Evolutionary conservation across 805 yeast species (phyloP), one percentile per base, ranked within the genome.

Genomic region (Hermanozyma aechmeae): DNA sequence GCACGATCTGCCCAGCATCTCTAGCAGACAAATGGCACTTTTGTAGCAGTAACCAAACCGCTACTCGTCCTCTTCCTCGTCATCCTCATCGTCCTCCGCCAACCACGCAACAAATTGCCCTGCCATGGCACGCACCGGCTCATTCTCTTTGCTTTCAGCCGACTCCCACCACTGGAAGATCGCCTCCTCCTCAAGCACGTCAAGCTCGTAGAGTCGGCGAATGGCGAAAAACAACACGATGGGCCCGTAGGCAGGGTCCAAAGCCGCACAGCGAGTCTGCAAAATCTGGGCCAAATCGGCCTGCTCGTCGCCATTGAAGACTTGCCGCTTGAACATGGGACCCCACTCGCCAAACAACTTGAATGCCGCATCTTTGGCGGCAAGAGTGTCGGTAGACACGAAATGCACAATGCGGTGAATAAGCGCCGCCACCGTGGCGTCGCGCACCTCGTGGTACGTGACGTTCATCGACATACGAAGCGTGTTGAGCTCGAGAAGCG

Each of bases 401-500:
- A 81, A 79, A 41, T 84, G 84, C 29, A 73, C 65, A 9, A 83
- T 73, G 45, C 92, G 70, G 24, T 64, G 61, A 25, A 85, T 45
- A 46, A 92, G 61, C 0, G 96, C 92, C 22, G 66, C 65, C 20
- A 76, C 62, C 0, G 95, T 84, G 4, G 95, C 94, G 17, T 62
- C 56, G 50, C 96, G 73, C 10, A 92, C 96, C 48, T 87, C 95
- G 46, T 84, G 93, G 54, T 92, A 89, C 0, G 92, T 72, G 12
- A 86, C 98, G 51, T 92, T 85, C 92, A 87, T 81, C 46, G 96
- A 84, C 98, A 92, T 89, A 58, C 97, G 72, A 48, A 92, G 67
- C 0, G 98, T 92, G 51, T 89, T 89, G 45, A 92, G 70, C 58
- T 92, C 98, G 35, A 92, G 61, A 39, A 85, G 59, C 0, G 98